Evolutionary conservation across 2,329 filamentous ascomycete genomes (phyloP), one percentile per base, ranked within the genome.

Genomic region (Cercospora sesami): DNA sequence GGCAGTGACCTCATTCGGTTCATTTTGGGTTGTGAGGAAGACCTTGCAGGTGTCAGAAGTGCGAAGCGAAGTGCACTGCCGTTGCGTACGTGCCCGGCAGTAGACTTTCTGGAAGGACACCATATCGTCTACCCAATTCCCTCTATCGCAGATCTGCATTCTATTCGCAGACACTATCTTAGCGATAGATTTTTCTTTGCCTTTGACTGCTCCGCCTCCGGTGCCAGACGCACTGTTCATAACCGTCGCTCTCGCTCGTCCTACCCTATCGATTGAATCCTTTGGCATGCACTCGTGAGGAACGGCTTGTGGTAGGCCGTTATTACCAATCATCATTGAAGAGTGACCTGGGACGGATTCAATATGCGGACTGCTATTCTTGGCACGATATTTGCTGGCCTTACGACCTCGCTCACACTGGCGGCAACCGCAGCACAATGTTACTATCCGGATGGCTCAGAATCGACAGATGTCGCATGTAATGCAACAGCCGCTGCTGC

Each of bases 381-480:
- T 26, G 21, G 59, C n/a, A 23, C 36, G n/a, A 21, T 61, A 21
- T 26, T 60, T 10, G 23, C 58, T 16, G 14, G 57, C 42, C 33
- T 61, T 12, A 48, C 58, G 10, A 23, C 28, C 8, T 39, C 51
- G 23, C 42, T 68, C 14, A 30, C 39, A 18, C 21, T 45, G 18
- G 57, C 63, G 6, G 45, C 12, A 28, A 42, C 48, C 5, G 61
- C 63, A 39, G 65, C 66, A 28, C 63, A 71, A 66, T 71, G 69
- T 51, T 71, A 69, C 55, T 71, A 68, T 39, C 69, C 69, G 3
- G 69, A 71, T 57, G 69, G 69, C 10, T 53, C 69, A 23, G 39
- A 33, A 23, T 67, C 69, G 16, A 64, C 48, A n/a, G 67, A 71
- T 23, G 58, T 64, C 28, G 67, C 69, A 14, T 71, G 69, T 60